Conservation (phyloP, 2,329 filamentous ascomycete species). For the Fusarium hainanense region DNA sequence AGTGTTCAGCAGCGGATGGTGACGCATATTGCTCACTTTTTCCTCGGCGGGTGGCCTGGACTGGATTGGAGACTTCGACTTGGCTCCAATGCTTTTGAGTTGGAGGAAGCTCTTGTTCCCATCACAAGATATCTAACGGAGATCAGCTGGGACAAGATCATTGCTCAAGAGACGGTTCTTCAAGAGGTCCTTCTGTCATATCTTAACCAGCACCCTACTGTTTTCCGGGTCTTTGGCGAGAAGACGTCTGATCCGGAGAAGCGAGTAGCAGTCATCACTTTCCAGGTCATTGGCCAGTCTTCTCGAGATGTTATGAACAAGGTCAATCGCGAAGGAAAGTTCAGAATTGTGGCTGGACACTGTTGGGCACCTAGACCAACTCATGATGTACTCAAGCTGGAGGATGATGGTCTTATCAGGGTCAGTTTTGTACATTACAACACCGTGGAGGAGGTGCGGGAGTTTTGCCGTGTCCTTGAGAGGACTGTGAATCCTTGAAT, state of each 20-base stretch:
- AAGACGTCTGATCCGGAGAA: background rate
- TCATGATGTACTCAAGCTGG: constrained; percentile 1
- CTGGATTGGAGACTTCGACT: constrained; percentile 1
- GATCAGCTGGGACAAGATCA: background rate
- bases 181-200: background rate
- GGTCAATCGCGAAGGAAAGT: constrained; percentile 3
- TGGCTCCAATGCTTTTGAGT: constrained; percentile 3
- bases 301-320: background rate
- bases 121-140: background rate
- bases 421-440: constrained; percentile 5
- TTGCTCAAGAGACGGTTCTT: constrained; percentile 4
- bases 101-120: constrained; percentile 5
- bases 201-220: background rate
- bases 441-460: background rate
- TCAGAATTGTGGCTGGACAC: constrained; percentile 2
- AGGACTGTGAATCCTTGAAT: background rate
- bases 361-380: constrained; percentile 4
- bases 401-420: background rate
- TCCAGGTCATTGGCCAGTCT: background rate
- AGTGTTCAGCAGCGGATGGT: constrained; percentile 3
- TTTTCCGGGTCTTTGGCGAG: constrained; percentile 1
- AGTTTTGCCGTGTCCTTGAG: background rate
- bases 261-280: background rate
- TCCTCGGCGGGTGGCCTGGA: background rate
- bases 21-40: constrained; percentile 1